Conservation (phyloP, 2,329 filamentous ascomycete species). For the Phaeosphaeriaceae sp. region DNA sequence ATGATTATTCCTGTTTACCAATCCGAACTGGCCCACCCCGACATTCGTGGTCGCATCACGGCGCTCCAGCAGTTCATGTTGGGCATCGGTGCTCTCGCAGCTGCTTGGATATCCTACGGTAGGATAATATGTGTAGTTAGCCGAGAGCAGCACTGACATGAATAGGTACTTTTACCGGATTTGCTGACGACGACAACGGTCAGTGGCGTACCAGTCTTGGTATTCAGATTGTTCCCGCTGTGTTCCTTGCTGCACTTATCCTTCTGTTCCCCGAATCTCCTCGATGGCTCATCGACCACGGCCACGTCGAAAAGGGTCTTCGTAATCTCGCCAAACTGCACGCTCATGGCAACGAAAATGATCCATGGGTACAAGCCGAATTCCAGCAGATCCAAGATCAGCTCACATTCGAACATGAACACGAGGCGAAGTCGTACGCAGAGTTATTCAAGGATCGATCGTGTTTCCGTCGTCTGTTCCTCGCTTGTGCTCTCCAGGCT, state of each 20-base stretch:
- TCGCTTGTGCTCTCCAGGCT: conserved; percentile 73
- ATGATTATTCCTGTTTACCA: conserved; percentile 67
- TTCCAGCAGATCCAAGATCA: conserved; percentile 73
- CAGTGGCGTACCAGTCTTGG: conserved; percentile 71
- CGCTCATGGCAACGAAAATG: conserved; percentile 68
- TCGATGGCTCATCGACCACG: conserved; percentile 78
- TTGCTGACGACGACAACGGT: conserved; percentile 54
- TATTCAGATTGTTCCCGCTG: conserved; percentile 75
- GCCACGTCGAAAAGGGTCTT: conserved; percentile 69
- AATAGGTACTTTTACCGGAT: conserved; percentile 58
- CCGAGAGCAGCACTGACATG: not conserved
- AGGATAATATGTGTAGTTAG: not conserved
- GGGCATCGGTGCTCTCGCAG: conserved; percentile 74
- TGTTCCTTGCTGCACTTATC: conserved; percentile 70
- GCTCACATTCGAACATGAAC: conserved; percentile 70
- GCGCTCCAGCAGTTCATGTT: conserved; percentile 84
- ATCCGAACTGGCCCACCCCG: conserved; percentile 79
- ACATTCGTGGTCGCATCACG: conserved; percentile 77
- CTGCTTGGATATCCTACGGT: conserved; percentile 77
- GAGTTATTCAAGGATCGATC: conserved; percentile 73
- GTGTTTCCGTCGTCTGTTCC: conserved; percentile 74
- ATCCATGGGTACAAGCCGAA: conserved; percentile 75
- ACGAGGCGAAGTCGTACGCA: conserved; percentile 72
- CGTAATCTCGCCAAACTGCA: conserved; percentile 73
- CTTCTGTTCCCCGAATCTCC: conserved; percentile 72